Evolutionary conservation across 768 basidiomycete genomes (phyloP).

Genomic region (Gloeopeniophorella convolvens): DNA sequence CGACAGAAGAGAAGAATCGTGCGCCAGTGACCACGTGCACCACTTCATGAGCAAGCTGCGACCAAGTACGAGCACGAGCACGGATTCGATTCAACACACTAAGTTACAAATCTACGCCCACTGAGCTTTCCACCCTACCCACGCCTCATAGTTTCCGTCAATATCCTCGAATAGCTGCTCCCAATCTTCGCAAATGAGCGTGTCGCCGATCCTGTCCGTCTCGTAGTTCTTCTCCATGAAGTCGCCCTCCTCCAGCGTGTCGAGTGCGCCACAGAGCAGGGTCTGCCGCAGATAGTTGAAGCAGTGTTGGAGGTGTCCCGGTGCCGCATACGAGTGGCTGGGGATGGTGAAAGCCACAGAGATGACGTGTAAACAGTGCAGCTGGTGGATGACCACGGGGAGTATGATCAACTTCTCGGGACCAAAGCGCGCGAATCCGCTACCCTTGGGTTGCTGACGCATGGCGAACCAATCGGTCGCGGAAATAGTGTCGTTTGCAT

Average conservation of each 20-base stretch:
- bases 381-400: too few relatives aligned
- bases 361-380: too few relatives aligned
- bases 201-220: constrained; percentile 20
- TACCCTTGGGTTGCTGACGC: neutral
- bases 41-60: too few relatives aligned
- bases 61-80: too few relatives aligned
- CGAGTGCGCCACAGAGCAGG: neutral
- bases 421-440: neutral
- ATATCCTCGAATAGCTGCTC: constrained; percentile 15
- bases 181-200: constrained; percentile 25
- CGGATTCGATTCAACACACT: too few relatives aligned
- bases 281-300: neutral
- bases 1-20: too few relatives aligned
- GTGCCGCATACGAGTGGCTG: neutral
- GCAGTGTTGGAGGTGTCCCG: neutral
- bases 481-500: neutral
- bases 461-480: neutral
- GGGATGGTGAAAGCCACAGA: too few relatives aligned
- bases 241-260: neutral
- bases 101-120: too few relatives aligned
- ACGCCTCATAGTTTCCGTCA: neutral
- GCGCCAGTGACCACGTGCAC: too few relatives aligned
- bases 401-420: too few relatives aligned
- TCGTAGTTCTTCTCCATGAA: neutral
- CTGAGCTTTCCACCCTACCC: constrained; percentile 17